Evolutionary conservation across 352 stramenopile genomes (phyloP), one percentile per base, ranked within the genome.

Genomic region (Phytophthora cryptogea): DNA sequence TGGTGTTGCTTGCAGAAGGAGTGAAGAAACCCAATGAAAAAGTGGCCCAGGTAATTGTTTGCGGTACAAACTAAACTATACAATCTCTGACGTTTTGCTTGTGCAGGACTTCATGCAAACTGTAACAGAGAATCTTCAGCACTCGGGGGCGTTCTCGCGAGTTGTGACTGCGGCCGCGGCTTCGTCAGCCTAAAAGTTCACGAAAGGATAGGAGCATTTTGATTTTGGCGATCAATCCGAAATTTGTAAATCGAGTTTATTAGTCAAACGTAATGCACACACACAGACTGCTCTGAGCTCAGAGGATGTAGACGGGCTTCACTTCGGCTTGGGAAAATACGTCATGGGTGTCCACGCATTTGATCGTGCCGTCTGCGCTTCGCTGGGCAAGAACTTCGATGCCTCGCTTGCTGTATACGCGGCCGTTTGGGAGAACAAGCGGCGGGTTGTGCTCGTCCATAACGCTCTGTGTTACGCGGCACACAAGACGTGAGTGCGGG

Each of bases 401-500:
- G 13, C 83, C 86, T 61, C 70, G 72, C n/a, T 84, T 72, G 63
- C 85, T 94, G 58, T 91, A 94, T 28, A 96, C 84, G 50, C 84
- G 82, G 11, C 87, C 87, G 48, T 94, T 96, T 8, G 87, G 87
- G 11, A 96, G 65, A 20, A 88, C 80, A 5, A 90, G 58, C 1
- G 87, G 86, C 28, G 83, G 86, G 50, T 96, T 96, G 64, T 91
- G 76, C 56, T 96, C 86, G 50, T 94, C 78, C 76, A 96, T 96
- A 14, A 94, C 80, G 27, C 58, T 76, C 44, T 89, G 72, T 0
- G 83, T 94, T 37, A 95, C 64, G 11, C 85, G 82, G 54, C 87
- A 95, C 36, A 95, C 76, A 26, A 95, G 68, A 32, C 83, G 72
- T 39, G 87, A 94, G 59, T 92, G 87, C n/a, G 86, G 80, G 39